Base-by-base conservation (phyloP, 805 yeast species). In the Danielozyma ontarioensis region DNA sequence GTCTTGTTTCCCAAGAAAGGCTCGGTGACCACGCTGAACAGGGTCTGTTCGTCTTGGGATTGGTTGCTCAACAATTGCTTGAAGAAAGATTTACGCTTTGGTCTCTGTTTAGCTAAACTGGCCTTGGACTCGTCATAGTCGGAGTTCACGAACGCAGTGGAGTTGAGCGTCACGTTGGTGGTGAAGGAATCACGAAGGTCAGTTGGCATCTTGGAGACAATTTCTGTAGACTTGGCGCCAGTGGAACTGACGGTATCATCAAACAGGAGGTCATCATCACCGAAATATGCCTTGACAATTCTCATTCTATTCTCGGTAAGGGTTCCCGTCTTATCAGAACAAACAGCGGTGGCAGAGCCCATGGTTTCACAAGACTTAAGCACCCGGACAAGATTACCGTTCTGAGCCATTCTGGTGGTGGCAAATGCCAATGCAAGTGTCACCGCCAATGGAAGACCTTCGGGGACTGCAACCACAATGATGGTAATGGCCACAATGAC, bases 381-480 rank as follows among this genome's bases (percentile, higher is more conserved):
- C 7, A 87, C 95, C 48, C 98, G 78, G n/a, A 93, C 99, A 50
- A 93, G 68, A 55, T 90, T 90, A 42, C 94, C 95, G 57, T 93
- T 96, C 56, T 84, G 83, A 14, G 95, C 88, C 99, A 93, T 93
- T 60, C 97, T 76, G 7, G 96, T 89, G 2, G 98, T 93, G 2
- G 99, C 98, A 67, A 93, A 93, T 0, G 98, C 98, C 45, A 93
- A 68, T 0, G 98, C 96, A 29, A 93, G 70, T 1, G 99, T 93
- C 13, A 93, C 98, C 2, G 99, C 99, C 36, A 93, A 68, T 1
- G 99, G 99, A 36, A 93, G 72, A 41, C 99, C 99, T 62, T 93
- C 99, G 3, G 99, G 99, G n/a, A 93, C 96, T 0, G 98, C 99
- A 32, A 93, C 98, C 12, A 90, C 98, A 18, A 93, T 79, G 46